Evolutionary conservation across 768 basidiomycete genomes (phyloP), one percentile per base, ranked within the genome.

Genomic region (Russula sp.): DNA sequence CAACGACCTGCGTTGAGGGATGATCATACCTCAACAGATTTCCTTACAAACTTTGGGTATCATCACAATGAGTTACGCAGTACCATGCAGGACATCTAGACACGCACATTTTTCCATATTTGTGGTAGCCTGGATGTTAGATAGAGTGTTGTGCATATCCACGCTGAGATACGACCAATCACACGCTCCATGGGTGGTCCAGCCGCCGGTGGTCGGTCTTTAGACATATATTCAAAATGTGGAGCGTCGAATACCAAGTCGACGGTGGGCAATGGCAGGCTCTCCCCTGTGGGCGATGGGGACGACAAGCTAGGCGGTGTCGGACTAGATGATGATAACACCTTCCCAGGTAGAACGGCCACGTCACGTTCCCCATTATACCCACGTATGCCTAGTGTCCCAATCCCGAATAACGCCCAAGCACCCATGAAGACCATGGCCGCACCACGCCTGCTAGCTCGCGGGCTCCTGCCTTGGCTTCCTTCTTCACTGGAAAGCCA

Each of bases 61-160:
- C 55, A 59, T 55, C 32, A 36, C 22, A 7, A 46, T 50, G n/a
- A 57, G 65, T 1, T 57, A 34, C 50, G 53, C 11, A 53, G 63
- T 53, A 57, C 42, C 42, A 36, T 61, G 18, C 9, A 6, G 38
- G 44, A 42, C 51, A 50, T 24, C 56, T 24, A 26, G 54, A 36
- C 32, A 85, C 93, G 73, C 74, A 97, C 95, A 72, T 98, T 98
- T 76, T 95, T 96, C 97, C 97, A 98, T 67, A 99, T 97, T 75
- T 99, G 97, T 24, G 97, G 97, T 70, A 99, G 76, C 64, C 97
- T 85, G 3, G 90, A 92, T 3, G 96, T 98, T 40, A 99, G 78
- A 75, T 99, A 99, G 18, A 98, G 78, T 0, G 86, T 90, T 1
- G 95, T 94, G 73, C 96, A 98, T 22, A 88, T 72, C 97, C 97